phyloP scores from a whole-genome alignment of 176 grass and related monocot genomes.

The Calamus simplicifolius region DNA sequence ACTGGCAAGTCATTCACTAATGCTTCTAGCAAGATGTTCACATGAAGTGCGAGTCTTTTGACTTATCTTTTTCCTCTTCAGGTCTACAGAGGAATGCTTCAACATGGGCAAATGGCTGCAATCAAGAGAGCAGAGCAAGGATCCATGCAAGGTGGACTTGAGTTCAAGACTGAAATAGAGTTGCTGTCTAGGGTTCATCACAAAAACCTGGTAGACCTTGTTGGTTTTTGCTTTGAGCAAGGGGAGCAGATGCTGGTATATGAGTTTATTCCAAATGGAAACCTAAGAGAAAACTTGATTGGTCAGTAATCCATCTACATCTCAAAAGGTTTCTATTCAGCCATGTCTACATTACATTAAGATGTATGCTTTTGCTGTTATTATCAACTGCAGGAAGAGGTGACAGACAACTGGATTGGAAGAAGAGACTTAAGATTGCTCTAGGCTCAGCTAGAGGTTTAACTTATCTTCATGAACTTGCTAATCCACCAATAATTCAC shows the following conservation, averaged over 20 bases:
- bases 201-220: constrained; percentile 68
- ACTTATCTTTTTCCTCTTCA: constrained; percentile 17
- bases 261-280: constrained; percentile 72
- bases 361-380: no score
- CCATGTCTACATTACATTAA: no score
- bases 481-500: constrained; percentile 82
- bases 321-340: neutral
- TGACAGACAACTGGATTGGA: constrained; percentile 60
- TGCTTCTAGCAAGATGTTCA: no score
- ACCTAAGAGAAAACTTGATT: constrained; percentile 57
- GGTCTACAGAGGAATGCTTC: constrained; percentile 75
- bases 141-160: constrained; percentile 73
- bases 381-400: constrained; percentile 32
- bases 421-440: constrained; percentile 57
- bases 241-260: constrained; percentile 91
- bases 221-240: constrained; percentile 85
- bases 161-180: constrained; percentile 96
- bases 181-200: constrained; percentile 88
- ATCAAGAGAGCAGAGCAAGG: constrained; percentile 73
- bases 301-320: constrained; percentile 23
- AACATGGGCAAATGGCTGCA: constrained; percentile 46
- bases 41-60: no score
- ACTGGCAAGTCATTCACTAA: neutral
- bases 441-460: constrained; percentile 77
- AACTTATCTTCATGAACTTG: constrained; percentile 78